Evolutionary conservation across 768 basidiomycete genomes (phyloP).

Genomic region (Tricholoma hemisulphureum): DNA sequence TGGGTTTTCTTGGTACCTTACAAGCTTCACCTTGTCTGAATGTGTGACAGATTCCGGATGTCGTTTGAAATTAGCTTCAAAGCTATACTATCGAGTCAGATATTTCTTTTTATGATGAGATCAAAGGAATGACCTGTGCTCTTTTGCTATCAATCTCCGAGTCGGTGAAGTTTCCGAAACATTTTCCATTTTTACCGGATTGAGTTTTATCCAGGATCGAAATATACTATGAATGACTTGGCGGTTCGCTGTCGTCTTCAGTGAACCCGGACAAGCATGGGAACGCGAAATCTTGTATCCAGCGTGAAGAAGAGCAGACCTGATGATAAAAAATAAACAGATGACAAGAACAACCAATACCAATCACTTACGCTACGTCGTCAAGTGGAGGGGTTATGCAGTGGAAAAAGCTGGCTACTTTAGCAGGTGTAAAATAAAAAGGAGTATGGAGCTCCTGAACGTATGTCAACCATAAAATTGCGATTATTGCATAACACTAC

Average conservation of each 20-base stretch:
- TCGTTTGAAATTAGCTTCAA: conserved; percentile 68
- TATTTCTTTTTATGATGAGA: not conserved
- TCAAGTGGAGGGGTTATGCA: conserved; percentile 73
- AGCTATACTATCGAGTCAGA: conserved; percentile 33
- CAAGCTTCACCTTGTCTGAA: conserved; percentile 69
- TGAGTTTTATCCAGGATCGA: conserved; percentile 76
- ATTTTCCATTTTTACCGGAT: conserved; percentile 85
- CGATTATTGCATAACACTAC: conserved; percentile 17
- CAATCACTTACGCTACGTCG: conserved; percentile 62
- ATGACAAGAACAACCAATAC: not conserved
- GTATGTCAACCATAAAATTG: not conserved
- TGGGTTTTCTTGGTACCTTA: conserved; percentile 90
- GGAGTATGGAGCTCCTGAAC: conserved; percentile 69
- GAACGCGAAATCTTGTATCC: conserved; percentile 86
- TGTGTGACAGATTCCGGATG: conserved; percentile 66
- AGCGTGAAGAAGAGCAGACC: conserved; percentile 86
- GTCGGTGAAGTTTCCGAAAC: conserved; percentile 75
- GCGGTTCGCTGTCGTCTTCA: conserved; percentile 84
- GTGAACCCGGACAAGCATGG: conserved; percentile 83
- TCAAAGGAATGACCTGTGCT: conserved; percentile 52
- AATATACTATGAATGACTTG: conserved; percentile 76
- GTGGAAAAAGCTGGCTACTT: conserved; percentile 79
- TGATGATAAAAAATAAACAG: conserved; percentile 27
- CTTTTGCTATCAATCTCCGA: conserved; percentile 61
- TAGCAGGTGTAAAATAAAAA: conserved; percentile 88